Percentiles rank a stretch among this genome's conserved stretches.
phyloP scores from a whole-genome alignment of 2,329 filamentous ascomycete genomes.

The Sphaerulina musiva region DNA sequence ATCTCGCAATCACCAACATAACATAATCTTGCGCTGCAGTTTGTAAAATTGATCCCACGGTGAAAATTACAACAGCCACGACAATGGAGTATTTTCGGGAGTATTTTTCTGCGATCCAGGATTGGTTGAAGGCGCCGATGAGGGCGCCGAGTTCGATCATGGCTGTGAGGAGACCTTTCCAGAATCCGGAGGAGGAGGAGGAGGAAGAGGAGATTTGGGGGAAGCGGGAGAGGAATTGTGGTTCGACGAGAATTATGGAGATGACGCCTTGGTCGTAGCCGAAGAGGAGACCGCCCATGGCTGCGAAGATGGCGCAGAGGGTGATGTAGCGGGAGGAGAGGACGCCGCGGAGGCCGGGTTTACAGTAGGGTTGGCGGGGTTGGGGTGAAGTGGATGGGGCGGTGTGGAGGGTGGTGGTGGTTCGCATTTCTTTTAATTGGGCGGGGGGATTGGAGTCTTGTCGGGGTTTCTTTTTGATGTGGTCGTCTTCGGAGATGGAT shows the following conservation, averaged over 20 bases:
- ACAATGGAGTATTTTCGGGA: conserved; percentile 42
- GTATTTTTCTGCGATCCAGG: conserved; percentile 38
- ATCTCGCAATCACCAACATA: conserved; percentile 31
- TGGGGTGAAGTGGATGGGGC: background rate
- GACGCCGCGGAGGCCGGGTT: conserved; percentile 40
- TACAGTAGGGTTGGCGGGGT: conserved; percentile 22
- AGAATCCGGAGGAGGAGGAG: conserved; percentile 50
- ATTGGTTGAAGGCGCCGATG: conserved; percentile 30
- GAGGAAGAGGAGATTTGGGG: conserved; percentile 41
- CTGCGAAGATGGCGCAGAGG: conserved; percentile 45
- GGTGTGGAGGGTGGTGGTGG: background rate
- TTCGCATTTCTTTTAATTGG: background rate
- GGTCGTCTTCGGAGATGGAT: background rate
- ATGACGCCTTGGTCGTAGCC: conserved; percentile 39
- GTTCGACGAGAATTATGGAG: conserved; percentile 41
- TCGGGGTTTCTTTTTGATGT: background rate
- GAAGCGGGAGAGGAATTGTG: conserved; percentile 39
- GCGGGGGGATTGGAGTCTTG: conserved; percentile 3
- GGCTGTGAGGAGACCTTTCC: conserved; percentile 51
- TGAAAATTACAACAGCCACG: conserved; percentile 38
- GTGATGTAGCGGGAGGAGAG: conserved; percentile 46
- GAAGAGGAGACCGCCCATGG: conserved; percentile 40
- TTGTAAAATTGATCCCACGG: conserved; percentile 42
- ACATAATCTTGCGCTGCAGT: conserved; percentile 28
- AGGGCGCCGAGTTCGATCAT: conserved; percentile 41